Conservation (phyloP, 1,284 basidiomycete genomes). For the Polyporus tsugae region DNA sequence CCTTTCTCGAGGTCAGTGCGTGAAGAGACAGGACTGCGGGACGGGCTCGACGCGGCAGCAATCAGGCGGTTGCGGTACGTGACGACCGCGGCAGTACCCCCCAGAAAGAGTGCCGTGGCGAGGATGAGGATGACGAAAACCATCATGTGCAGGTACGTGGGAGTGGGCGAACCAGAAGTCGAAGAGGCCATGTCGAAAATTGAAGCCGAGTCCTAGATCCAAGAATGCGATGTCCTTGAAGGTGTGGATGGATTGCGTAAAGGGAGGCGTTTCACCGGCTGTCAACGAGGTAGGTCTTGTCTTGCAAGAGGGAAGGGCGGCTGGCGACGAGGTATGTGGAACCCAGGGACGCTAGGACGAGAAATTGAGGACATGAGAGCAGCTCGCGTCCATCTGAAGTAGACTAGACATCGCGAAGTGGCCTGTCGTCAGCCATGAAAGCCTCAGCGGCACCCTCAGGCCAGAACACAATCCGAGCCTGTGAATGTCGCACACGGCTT, state of each 20-base stretch:
- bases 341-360: background rate
- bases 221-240: background rate
- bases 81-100: background rate
- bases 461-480: constrained; percentile 7
- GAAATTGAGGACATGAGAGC: background rate
- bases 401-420: background rate
- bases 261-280: background rate
- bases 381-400: background rate
- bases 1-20: constrained; percentile 5
- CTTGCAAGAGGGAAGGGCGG: background rate
- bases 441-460: background rate
- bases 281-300: background rate
- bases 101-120: background rate
- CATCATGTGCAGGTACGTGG: background rate
- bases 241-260: background rate
- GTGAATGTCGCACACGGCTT: background rate
- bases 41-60: background rate
- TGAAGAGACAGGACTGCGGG: background rate
- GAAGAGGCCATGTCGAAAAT: background rate
- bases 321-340: background rate
- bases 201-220: background rate
- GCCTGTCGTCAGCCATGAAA: constrained; percentile 1
- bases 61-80: background rate
- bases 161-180: background rate
- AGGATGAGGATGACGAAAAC: constrained; percentile 8